Percentiles rank a stretch among this genome's conserved stretches.
phyloP scores from a whole-genome alignment of 2,329 filamentous ascomycete genomes.

The Fusarium veterinarium region DNA sequence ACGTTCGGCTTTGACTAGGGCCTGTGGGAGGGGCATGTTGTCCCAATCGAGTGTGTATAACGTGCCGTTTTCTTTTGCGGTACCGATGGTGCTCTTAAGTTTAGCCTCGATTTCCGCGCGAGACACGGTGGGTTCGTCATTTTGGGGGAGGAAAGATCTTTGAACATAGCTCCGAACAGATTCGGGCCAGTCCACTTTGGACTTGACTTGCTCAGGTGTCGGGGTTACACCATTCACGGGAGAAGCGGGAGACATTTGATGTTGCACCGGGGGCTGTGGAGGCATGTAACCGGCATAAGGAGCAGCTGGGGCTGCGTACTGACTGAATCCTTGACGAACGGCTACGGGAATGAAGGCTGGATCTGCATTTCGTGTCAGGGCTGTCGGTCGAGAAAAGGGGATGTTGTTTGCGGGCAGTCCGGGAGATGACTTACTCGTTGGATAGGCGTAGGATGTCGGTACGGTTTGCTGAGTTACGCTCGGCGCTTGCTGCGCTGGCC shows the following conservation, averaged over 20 bases:
- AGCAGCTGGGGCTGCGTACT: constrained; percentile 54
- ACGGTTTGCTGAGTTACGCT: constrained; percentile 54
- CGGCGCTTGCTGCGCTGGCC: constrained; percentile 54
- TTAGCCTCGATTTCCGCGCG: constrained; percentile 83
- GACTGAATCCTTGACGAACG: constrained; percentile 69
- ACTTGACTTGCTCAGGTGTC: constrained; percentile 54
- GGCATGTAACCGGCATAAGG: constrained; percentile 49
- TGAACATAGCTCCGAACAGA: constrained; percentile 91
- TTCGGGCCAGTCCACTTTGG: constrained; percentile 81
- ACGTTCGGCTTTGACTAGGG: constrained; percentile 80
- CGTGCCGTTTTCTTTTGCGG: constrained; percentile 78
- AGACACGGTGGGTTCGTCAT: constrained; percentile 71
- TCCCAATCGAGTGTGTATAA: constrained; percentile 86
- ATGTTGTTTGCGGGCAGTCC: not conserved
- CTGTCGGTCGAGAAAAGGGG: not conserved
- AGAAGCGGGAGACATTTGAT: constrained; percentile 41
- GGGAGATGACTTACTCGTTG: constrained; percentile 50
- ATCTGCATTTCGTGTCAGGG: constrained; percentile 50
- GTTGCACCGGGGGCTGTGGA: constrained; percentile 43
- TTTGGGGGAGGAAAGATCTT: constrained; percentile 83
- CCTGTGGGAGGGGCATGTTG: constrained; percentile 83
- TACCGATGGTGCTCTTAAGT: constrained; percentile 85
- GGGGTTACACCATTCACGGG: constrained; percentile 45
- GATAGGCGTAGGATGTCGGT: constrained; percentile 53
- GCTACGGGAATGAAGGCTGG: constrained; percentile 71